Evolutionary conservation across 2,329 filamentous ascomycete genomes (phyloP).

Genomic region (Colletotrichum sp.): DNA sequence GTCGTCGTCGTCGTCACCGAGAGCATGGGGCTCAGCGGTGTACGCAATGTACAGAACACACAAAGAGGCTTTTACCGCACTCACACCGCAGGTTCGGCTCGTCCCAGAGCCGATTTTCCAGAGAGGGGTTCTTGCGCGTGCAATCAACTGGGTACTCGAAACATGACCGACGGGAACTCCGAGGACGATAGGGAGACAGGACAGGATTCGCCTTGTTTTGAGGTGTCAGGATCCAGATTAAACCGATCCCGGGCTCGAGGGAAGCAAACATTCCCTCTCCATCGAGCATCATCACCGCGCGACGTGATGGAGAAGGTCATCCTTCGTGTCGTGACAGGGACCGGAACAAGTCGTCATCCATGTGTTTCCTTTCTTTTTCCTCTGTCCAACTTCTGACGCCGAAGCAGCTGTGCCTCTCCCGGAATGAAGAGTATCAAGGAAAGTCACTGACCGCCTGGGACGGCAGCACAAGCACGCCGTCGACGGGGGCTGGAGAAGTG

Average conservation of each 20-base stretch:
- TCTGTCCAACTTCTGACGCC: neutral
- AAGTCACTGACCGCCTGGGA: neutral
- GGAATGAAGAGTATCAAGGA: neutral
- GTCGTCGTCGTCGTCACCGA: neutral
- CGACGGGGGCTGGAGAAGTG: neutral
- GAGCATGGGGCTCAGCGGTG: neutral
- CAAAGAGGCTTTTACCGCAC: neutral
- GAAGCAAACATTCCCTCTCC: neutral
- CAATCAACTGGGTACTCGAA: neutral
- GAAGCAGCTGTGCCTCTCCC: neutral
- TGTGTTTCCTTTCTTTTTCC: neutral
- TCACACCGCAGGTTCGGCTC: conserved; percentile 10
- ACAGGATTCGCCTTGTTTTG: neutral
- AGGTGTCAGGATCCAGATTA: neutral
- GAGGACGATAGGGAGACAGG: neutral
- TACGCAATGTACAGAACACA: neutral
- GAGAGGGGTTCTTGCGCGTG: neutral
- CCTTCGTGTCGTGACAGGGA: neutral
- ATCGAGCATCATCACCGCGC: neutral
- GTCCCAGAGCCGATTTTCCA: neutral
- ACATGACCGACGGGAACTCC: neutral
- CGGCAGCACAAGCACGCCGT: neutral
- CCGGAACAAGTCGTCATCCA: neutral
- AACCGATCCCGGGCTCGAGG: neutral
- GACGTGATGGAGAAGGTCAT: neutral